A percentile compares a stretch with the other conserved stretches of the same genome.
Conservation (phyloP, 1,284 basidiomycete genomes). For the Somion occarium region DNA sequence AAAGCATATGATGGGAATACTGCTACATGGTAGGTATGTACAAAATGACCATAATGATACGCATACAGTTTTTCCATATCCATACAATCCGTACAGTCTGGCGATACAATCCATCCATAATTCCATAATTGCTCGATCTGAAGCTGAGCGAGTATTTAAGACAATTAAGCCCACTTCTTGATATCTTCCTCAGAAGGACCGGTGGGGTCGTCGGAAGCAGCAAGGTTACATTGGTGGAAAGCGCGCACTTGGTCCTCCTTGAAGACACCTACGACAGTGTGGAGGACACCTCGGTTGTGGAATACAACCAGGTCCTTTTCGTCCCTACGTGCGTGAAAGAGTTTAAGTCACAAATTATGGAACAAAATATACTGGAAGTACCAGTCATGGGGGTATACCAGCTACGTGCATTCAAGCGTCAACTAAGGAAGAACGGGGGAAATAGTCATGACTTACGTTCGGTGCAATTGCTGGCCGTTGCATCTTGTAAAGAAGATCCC, state of each 20-base stretch:
- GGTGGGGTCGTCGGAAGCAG: conserved; percentile 64
- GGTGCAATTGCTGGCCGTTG: conserved; percentile 81
- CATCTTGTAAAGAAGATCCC: conserved; percentile 73
- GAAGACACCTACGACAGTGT: conserved; percentile 77
- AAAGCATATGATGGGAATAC: too few species aligned
- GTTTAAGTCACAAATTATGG: background rate
- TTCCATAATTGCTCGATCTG: too few species aligned
- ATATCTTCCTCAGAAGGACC: conserved; percentile 65
- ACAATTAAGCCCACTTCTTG: conserved; percentile 51
- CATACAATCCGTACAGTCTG: too few species aligned
- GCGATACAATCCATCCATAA: too few species aligned
- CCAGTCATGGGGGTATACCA: conserved; percentile 68
- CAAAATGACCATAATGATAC: too few species aligned
- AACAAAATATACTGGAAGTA: conserved; percentile 6
- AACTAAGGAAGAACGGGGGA: background rate
- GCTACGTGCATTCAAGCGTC: conserved; percentile 27
- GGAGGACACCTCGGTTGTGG: conserved; percentile 73
- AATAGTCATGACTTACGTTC: conserved; percentile 30
- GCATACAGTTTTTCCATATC: too few species aligned
- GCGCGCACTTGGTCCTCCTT: conserved; percentile 64
- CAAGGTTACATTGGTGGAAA: conserved; percentile 83
- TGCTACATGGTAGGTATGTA: too few species aligned
- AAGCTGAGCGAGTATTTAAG: too few species aligned
- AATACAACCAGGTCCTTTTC: conserved; percentile 66
- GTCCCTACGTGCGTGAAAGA: conserved; percentile 14